A percentile compares a stretch with the other conserved stretches of the same genome.
phyloP scores from a whole-genome alignment of 306 rosid species.

The Casuarina equisetifolia region DNA sequence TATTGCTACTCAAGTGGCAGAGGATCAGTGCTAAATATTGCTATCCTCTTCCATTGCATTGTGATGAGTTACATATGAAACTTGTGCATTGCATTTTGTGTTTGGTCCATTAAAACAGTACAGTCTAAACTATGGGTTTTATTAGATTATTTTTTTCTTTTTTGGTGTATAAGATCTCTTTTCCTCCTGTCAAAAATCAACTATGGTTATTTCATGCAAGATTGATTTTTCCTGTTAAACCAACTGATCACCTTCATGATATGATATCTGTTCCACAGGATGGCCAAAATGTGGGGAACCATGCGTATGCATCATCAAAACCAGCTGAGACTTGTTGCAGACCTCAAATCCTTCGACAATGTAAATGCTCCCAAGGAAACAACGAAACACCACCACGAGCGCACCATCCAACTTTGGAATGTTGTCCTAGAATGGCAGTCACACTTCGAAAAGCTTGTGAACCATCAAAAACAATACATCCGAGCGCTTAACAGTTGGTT shows the following conservation, averaged over 20 bases:
- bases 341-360: slow-evolving; percentile 61
- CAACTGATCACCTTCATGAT: slow-evolving; percentile 20
- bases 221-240: background rate
- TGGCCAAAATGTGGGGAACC: slow-evolving; percentile 75
- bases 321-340: slow-evolving; percentile 58
- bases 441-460: slow-evolving; percentile 68
- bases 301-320: slow-evolving; percentile 58
- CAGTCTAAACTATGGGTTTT: background rate
- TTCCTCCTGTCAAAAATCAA: background rate
- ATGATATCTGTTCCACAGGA: slow-evolving; percentile 44
- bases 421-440: slow-evolving; percentile 61
- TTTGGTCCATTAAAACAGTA: background rate
- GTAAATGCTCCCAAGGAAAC: slow-evolving; percentile 66
- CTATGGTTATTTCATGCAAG: background rate
- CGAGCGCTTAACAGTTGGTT: slow-evolving; percentile 71
- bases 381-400: slow-evolving; percentile 61
- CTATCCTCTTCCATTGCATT: background rate
- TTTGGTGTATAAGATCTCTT: background rate
- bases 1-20: background rate
- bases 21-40: slow-evolving; percentile 10
- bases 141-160: background rate
- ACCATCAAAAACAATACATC: slow-evolving; percentile 75
- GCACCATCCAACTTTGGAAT: slow-evolving; percentile 61
- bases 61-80: background rate
- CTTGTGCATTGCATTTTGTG: background rate